These are phyloP conservation scores for Rhinocladiella similis DNA, from an alignment of 2,329 filamentous ascomycete genomes.

Conservation along the genomic window DNA sequence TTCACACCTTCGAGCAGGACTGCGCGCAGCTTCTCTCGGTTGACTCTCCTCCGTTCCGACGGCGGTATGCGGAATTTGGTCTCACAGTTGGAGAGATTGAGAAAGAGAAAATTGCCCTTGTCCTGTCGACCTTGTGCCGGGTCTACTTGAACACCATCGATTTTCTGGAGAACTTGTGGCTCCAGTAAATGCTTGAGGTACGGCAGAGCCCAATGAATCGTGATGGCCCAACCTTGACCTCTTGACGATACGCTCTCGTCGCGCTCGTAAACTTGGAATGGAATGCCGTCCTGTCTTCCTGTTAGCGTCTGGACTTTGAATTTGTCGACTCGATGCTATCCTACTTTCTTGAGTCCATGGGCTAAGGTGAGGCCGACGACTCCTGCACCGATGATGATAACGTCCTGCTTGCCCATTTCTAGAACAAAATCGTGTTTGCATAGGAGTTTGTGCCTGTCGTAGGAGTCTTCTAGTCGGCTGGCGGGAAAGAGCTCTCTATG, in stretches of 20 bases:
- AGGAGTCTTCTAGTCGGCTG: too few relatives aligned
- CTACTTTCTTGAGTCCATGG: constrained; percentile 37
- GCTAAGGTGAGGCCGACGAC: constrained; percentile 39
- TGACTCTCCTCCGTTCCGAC: constrained; percentile 30
- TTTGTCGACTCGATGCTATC: constrained; percentile 18
- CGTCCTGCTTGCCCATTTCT: constrained; percentile 22
- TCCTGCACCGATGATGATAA: constrained; percentile 40
- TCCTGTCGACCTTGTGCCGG: constrained; percentile 31
- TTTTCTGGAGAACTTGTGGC: constrained; percentile 27
- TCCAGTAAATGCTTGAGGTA: constrained; percentile 28
- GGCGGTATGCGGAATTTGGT: constrained; percentile 35
- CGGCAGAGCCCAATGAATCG: constrained; percentile 35
- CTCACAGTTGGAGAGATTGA: constrained; percentile 33
- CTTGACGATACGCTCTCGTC: constrained; percentile 31
- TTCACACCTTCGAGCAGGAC: constrained; percentile 32
- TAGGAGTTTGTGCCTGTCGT: not conserved
- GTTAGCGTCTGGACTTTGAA: constrained; percentile 5
- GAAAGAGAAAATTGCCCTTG: constrained; percentile 33
- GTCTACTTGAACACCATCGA: constrained; percentile 32
- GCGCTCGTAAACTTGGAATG: constrained; percentile 35
- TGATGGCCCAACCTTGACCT: constrained; percentile 37
- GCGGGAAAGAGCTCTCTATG: too few relatives aligned
- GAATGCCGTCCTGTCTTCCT: constrained; percentile 29
- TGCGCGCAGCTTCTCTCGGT: constrained; percentile 33
- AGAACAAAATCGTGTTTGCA: not conserved